A percentile compares a stretch with the other conserved stretches of the same genome.
phyloP scores from a whole-genome alignment of 305 asterid species.

The Fraxinus sp. region DNA sequence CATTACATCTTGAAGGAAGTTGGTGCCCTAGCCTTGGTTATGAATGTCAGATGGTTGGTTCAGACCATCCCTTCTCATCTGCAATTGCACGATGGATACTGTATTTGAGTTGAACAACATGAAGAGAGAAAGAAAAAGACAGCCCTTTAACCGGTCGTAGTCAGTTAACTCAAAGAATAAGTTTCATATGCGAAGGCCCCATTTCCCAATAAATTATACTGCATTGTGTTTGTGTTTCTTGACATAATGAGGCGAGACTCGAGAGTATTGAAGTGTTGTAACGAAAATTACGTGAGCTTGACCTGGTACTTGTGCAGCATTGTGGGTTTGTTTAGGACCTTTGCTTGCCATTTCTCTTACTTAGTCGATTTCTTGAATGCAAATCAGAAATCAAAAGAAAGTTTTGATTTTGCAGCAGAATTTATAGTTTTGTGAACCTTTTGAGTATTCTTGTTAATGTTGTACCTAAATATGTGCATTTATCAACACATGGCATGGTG shows the following conservation, averaged over 20 bases:
- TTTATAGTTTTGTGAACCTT: slow-evolving; percentile 24
- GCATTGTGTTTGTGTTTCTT: background rate
- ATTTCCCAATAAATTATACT: background rate
- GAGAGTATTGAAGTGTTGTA: background rate
- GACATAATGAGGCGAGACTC: background rate
- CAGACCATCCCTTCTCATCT: slow-evolving; percentile 53
- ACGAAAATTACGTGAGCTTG: slow-evolving; percentile 53
- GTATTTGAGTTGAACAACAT: background rate
- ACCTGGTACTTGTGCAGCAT: slow-evolving; percentile 33
- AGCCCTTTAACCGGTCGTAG: background rate
- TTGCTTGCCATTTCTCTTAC: slow-evolving; percentile 48
- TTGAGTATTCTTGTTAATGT: background rate
- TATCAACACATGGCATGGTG: slow-evolving; percentile 28
- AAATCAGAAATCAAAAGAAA: slow-evolving; percentile 5
- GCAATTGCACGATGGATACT: background rate
- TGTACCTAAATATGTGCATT: slow-evolving; percentile 28
- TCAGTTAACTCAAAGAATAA: background rate
- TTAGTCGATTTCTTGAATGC: background rate
- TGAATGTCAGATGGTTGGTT: slow-evolving; percentile 38
- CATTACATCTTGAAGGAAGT: slow-evolving; percentile 60
- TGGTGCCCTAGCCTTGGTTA: slow-evolving; percentile 32
- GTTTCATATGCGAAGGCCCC: background rate
- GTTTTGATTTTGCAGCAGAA: background rate
- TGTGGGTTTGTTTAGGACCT: slow-evolving; percentile 28
- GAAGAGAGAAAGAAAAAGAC: background rate